Conservation (phyloP, 2,329 filamentous ascomycete genomes). For the Diaporthe destruens region DNA sequence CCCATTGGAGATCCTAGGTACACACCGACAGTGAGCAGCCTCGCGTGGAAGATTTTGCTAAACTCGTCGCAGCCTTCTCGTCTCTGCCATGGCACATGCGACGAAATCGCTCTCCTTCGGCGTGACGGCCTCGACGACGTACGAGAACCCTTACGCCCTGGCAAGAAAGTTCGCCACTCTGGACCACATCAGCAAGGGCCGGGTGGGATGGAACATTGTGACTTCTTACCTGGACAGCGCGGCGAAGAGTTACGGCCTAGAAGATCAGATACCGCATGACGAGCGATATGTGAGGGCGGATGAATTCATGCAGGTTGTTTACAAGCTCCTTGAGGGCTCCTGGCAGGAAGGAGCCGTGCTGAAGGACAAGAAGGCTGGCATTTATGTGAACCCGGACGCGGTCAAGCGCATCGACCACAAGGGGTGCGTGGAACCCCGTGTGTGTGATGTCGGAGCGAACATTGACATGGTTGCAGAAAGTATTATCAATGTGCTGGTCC, state of each 20-base stretch:
- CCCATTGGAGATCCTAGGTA: slow-evolving; percentile 77
- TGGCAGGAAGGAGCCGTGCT: slow-evolving; percentile 28
- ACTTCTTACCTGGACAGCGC: slow-evolving; percentile 79
- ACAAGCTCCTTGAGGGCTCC: slow-evolving; percentile 63
- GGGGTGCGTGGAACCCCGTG: not conserved
- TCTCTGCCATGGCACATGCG: slow-evolving; percentile 74
- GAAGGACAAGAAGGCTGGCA: slow-evolving; percentile 11
- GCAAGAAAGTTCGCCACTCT: slow-evolving; percentile 75
- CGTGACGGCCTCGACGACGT: slow-evolving; percentile 77
- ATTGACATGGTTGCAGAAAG: not conserved
- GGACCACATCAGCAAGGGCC: slow-evolving; percentile 75
- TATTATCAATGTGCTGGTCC: slow-evolving; percentile 36
- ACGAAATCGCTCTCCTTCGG: slow-evolving; percentile 78
- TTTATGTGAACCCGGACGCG: slow-evolving; percentile 11
- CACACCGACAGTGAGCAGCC: slow-evolving; percentile 47
- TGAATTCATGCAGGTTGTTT: slow-evolving; percentile 73
- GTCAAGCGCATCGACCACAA: slow-evolving; percentile 29
- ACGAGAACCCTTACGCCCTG: slow-evolving; percentile 78
- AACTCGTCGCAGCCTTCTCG: slow-evolving; percentile 44
- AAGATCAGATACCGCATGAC: slow-evolving; percentile 63
- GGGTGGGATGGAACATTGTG: slow-evolving; percentile 74
- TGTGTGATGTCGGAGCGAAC: not conserved
- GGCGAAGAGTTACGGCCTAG: slow-evolving; percentile 73
- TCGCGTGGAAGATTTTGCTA: not conserved
- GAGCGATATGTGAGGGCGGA: slow-evolving; percentile 73